Evolutionary conservation across 805 yeast genomes (phyloP), one percentile per base, ranked within the genome.

Genomic region (Zygosaccharomyces siamensis): DNA sequence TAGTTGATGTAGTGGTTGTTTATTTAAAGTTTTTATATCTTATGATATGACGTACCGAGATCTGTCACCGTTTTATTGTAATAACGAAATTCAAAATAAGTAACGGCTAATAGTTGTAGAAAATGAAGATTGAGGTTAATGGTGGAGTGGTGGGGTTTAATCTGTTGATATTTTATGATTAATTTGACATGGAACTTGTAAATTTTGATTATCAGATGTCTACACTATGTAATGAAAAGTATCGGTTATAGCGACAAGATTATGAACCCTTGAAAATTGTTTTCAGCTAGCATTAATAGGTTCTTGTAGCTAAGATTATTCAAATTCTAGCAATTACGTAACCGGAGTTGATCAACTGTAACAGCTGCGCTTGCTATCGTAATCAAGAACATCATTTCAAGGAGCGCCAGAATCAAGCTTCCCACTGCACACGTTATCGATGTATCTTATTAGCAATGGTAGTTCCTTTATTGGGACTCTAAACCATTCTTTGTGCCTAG

Each of bases 401-500:
- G 2, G 24, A 23, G 7, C 24, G 24, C 3, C 5, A 21, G 6
- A 4, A 6, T 6, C 24, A 23, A 10, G 18, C 18, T 27, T 20
- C 12, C 18, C 27, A 5, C 44, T 26, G 33, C 53, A 50, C 21
- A 47, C 37, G 8, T 26, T 10, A 21, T 50, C 53, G 8, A 50
- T 37, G 11, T 45, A 44, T 18, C 14, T 28, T 7, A 47, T 35
- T n/a, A 50, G 23, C 43, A 45, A 44, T 12, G 50, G 50, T 33
- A 65, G 49, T 10, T 64, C 62, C 6, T 30, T 24, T 2, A 61
- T 54, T 5, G 66, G 63, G 5, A 65, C 54, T 35, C 54, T 46
- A 30, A 59, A 57, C 66, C 67, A 62, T 45, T 63, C 68, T 3
- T 46, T 46, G 49, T 66, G 68, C 37, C 56, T 53, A 24, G 55